Conservation (phyloP, 345 rosid species). For the Hypericum androsaemum region DNA sequence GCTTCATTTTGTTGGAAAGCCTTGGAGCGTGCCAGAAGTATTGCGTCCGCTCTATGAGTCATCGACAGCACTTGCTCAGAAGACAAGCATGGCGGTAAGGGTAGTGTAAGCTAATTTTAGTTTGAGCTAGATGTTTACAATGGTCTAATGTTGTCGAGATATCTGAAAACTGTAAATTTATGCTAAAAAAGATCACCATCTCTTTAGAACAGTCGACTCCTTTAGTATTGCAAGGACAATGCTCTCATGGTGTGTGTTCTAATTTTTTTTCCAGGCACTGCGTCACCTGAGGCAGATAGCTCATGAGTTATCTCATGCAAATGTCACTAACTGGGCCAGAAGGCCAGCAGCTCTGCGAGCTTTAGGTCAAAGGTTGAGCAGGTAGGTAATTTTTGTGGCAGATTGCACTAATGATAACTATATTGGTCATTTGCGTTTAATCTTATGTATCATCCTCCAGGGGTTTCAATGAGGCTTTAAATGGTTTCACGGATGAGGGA, state of each 20-base stretch:
- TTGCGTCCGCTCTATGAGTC: constrained; percentile 92
- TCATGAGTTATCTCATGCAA: constrained; percentile 80
- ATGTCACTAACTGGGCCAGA: constrained; percentile 78
- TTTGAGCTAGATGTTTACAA: background rate
- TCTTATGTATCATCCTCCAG: constrained; percentile 23
- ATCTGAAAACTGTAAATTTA: background rate
- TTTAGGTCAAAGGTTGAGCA: constrained; percentile 94
- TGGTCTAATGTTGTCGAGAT: too few species aligned
- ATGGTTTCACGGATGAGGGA: constrained; percentile 93
- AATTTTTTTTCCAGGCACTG: constrained; percentile 36
- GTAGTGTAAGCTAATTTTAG: background rate
- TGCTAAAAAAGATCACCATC: too few species aligned
- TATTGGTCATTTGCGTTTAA: background rate
- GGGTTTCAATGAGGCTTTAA: constrained; percentile 95
- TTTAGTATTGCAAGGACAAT: background rate
- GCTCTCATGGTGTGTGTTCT: too few species aligned
- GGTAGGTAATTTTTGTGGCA: constrained; percentile 30
- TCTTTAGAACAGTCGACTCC: too few species aligned
- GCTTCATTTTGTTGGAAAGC: constrained; percentile 38
- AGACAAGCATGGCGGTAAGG: constrained; percentile 91
- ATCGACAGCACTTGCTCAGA: constrained; percentile 90
- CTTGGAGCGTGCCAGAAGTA: constrained; percentile 99
- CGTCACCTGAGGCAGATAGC: constrained; percentile 95
- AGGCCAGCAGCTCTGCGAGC: constrained; percentile 93
- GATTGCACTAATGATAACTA: background rate